Evolutionary conservation across 169 alveolate genomes (phyloP), one percentile per base, ranked within the genome.

Genomic region (Pseudocohnilembus persalinus): DNA sequence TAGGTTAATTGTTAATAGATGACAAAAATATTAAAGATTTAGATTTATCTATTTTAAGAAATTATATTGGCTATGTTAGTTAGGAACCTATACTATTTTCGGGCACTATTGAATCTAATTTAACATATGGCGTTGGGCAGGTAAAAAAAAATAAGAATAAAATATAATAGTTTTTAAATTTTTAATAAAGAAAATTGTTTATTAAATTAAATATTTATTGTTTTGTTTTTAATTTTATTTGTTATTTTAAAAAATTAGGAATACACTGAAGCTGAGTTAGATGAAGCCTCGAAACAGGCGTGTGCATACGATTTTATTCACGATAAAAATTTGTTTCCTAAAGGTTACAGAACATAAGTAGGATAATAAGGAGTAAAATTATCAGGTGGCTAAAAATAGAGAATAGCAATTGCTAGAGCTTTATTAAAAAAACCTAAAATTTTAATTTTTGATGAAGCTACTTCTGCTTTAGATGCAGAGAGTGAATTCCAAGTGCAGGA

Each of bases 21-120:
- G 98, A 96, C 49, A 87, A 92, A 73, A 95, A 97, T 83, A 95
- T 98, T 73, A 93, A 92, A 81, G 90, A 94, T 29, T 92, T 93
- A 28, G 92, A 96, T 77, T 81, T 97, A 81, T 82, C 93, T n/a
- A 80, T 88, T 33, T 88, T 94, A 76, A 89, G 97, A 82, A 75
- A 76, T 35, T 74, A 90, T 31, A 91, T 96, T 35, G 96, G 97
- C 1, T 89, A 92, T 74, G 97, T 95, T 1, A 97, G 99, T 32
- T 99, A 97, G 93, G 99, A 97, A 81, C 97, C 98, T 31, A 83
- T 92, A 75, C 90, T 97, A 79, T 97, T 97, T 93, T 97, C 97
- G 85, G 97, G 93, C 29, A 92, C 98, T 16, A 88, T 98, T 30
- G 94, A 91, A 76, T 97, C 97, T 78, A 98, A 98, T 88, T 91